phyloP scores from a whole-genome alignment of 2,329 filamentous ascomycete species.

The Fusarium sulawesiense region DNA sequence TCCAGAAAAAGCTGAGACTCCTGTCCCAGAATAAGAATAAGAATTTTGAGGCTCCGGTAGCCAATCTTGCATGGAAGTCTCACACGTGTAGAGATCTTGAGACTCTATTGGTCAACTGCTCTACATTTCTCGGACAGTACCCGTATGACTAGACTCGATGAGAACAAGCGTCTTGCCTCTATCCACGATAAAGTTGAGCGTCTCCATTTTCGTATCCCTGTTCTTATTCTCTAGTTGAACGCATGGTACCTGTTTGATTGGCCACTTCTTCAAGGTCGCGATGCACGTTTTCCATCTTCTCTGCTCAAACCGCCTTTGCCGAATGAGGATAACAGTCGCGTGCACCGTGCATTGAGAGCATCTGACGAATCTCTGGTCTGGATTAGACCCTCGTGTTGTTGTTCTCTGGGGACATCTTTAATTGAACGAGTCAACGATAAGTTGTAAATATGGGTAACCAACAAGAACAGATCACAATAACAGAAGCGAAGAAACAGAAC shows the following conservation, averaged over 20 bases:
- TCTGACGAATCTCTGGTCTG: neutral
- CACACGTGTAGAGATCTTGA: constrained; percentile 33
- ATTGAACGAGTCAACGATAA: neutral
- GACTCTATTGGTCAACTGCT: constrained; percentile 13
- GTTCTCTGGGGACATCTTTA: neutral
- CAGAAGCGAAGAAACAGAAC: neutral
- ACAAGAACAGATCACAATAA: too few relatives aligned
- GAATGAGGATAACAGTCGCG: constrained; percentile 38
- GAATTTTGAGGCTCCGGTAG: constrained; percentile 25
- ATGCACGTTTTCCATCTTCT: constrained; percentile 2
- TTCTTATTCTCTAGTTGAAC: constrained; percentile 20
- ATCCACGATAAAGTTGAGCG: constrained; percentile 41
- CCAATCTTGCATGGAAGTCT: constrained; percentile 39
- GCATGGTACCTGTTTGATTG: constrained; percentile 29
- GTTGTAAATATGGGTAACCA: neutral
- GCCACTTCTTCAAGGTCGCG: neutral
- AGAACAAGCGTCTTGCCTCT: constrained; percentile 33
- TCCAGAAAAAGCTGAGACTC: neutral
- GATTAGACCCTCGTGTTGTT: neutral
- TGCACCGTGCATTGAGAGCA: constrained; percentile 8
- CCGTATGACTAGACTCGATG: constrained; percentile 23
- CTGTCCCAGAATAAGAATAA: neutral
- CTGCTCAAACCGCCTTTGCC: neutral
- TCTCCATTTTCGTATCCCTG: neutral
- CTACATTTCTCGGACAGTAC: constrained; percentile 1